Evolutionary conservation across 2,329 filamentous ascomycete species (phyloP).

Genomic region (Clarireedia hainanense): DNA sequence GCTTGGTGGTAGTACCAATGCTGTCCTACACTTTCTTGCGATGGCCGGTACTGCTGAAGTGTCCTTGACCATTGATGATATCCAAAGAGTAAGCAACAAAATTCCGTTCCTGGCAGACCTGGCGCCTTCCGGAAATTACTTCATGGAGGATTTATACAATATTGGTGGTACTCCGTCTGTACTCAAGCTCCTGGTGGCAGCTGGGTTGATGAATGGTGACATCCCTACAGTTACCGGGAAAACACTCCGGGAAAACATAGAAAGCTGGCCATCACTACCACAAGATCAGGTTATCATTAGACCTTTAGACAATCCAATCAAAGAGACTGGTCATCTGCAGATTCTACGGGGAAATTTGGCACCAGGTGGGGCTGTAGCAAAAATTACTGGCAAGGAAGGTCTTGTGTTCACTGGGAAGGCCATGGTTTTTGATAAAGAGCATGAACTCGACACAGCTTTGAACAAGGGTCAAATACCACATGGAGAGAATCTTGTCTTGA

Average conservation of each 20-base stretch:
- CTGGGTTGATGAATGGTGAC: constrained; percentile 65
- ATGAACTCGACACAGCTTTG: constrained; percentile 67
- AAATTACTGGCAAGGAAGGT: constrained; percentile 95
- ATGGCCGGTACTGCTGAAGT: constrained; percentile 65
- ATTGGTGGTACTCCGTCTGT: constrained; percentile 81
- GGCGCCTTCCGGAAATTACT: constrained; percentile 71
- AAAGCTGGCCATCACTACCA: constrained; percentile 66
- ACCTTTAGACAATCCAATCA: constrained; percentile 67
- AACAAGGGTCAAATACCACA: constrained; percentile 59
- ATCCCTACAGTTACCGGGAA: constrained; percentile 79
- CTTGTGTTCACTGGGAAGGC: constrained; percentile 73
- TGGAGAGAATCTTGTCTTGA: constrained; percentile 75
- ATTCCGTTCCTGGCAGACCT: constrained; percentile 66
- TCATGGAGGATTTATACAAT: constrained; percentile 81
- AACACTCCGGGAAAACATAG: constrained; percentile 75
- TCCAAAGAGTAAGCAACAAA: constrained; percentile 61
- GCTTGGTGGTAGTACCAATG: constrained; percentile 63
- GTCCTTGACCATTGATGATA: constrained; percentile 35
- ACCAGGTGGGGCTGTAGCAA: constrained; percentile 82
- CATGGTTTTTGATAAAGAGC: constrained; percentile 80
- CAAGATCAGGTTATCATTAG: constrained; percentile 78
- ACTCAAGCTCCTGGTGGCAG: constrained; percentile 75
- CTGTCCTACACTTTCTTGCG: constrained; percentile 62
- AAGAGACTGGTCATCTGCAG: constrained; percentile 77
- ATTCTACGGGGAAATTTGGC: constrained; percentile 83